Evolutionary conservation across 768 basidiomycete genomes (phyloP).

Genomic region (Hydnomerulius pinastri): DNA sequence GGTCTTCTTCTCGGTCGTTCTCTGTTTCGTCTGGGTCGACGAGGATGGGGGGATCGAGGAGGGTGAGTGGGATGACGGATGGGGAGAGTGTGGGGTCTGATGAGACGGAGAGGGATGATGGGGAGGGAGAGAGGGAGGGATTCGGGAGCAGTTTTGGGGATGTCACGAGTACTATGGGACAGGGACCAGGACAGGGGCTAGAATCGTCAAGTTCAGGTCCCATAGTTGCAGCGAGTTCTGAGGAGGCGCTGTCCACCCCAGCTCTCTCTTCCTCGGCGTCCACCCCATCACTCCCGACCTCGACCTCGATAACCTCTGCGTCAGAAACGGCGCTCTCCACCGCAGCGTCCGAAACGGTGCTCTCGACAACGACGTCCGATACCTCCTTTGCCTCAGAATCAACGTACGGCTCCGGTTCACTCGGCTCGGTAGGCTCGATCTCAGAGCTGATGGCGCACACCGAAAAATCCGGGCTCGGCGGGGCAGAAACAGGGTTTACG

Average conservation of each 20-base stretch:
- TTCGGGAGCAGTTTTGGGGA: too few species aligned
- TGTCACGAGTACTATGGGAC: too few species aligned
- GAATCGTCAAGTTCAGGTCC: conserved; percentile 1
- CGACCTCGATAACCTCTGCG: too few species aligned
- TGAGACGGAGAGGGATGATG: conserved; percentile 21
- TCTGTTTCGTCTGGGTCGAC: neutral
- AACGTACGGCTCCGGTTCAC: conserved; percentile 16
- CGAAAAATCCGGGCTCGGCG: neutral
- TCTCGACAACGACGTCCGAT: conserved; percentile 12
- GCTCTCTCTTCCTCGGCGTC: neutral
- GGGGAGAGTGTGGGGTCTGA: conserved; percentile 11
- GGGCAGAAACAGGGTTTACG: conserved; percentile 16
- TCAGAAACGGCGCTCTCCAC: conserved; percentile 8
- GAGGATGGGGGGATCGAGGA: neutral
- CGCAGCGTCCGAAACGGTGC: conserved; percentile 7
- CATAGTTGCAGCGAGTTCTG: too few species aligned
- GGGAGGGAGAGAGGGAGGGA: conserved; percentile 13
- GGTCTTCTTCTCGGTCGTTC: neutral
- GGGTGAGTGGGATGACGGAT: conserved; percentile 15
- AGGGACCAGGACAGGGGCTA: neutral
- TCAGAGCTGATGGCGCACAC: conserved; percentile 19
- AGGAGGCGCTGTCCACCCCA: conserved; percentile 9
- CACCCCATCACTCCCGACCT: too few species aligned
- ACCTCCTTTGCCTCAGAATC: conserved; percentile 17
- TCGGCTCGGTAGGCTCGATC: conserved; percentile 21